These are phyloP conservation scores for Cladosporium sp. DNA, from an alignment of 2,329 filamentous ascomycete genomes.

Conservation along the genomic window DNA sequence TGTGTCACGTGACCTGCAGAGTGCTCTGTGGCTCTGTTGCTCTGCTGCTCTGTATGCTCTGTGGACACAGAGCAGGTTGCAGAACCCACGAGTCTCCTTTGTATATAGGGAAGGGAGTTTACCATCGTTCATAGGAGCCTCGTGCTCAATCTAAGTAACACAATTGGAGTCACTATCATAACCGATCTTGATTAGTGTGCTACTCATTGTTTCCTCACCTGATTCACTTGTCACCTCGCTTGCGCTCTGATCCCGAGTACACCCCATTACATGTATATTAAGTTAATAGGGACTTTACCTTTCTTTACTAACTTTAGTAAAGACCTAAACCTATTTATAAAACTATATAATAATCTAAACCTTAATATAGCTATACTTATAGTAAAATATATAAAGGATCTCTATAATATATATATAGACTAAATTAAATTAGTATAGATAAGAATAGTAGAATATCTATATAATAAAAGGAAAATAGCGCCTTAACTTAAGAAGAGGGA, in stretches of 20 bases:
- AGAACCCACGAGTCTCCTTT: too few species aligned
- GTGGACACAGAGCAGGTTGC: too few species aligned
- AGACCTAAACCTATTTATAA: background rate
- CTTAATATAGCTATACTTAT: background rate
- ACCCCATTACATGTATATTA: too few species aligned
- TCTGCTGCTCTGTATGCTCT: too few species aligned
- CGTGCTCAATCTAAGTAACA: background rate
- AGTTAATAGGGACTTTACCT: conserved; percentile 1
- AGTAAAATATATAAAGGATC: background rate
- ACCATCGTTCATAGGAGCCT: background rate
- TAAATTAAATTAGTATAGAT: background rate
- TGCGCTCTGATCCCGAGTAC: too few species aligned
- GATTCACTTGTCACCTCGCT: too few species aligned
- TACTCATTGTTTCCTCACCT: too few species aligned
- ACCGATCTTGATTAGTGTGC: too few species aligned
- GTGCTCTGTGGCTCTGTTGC: background rate
- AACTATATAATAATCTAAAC: background rate
- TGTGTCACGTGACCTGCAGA: background rate
- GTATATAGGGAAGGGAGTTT: too few species aligned
- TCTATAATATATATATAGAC: background rate
- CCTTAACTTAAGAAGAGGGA: conserved; percentile 17
- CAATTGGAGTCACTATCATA: too few species aligned
- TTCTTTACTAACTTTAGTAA: conserved; percentile 18
- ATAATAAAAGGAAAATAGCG: conserved; percentile 4
- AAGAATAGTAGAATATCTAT: background rate